Percentiles rank a stretch among this genome's conserved stretches.
Evolutionary conservation across 495 filamentous ascomycete genomes (phyloP).

Genomic region (Margaritispora aquatica): DNA sequence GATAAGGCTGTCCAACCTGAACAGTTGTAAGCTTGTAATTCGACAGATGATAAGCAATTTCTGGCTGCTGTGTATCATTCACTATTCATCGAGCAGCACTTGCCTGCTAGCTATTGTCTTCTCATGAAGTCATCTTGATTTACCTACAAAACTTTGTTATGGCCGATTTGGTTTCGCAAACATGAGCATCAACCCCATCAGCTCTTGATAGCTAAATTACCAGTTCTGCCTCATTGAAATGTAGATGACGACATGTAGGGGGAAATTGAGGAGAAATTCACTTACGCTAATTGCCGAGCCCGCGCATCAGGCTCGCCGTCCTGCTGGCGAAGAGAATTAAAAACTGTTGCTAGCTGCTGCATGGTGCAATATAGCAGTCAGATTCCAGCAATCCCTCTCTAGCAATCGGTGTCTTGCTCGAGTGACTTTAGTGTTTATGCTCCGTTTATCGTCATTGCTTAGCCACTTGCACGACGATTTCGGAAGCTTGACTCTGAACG

Average conservation of each 20-base stretch:
- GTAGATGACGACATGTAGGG: too few relatives aligned
- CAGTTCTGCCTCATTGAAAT: too few relatives aligned
- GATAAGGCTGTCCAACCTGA: conserved; percentile 14
- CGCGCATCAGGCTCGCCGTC: not conserved
- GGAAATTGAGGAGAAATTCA: not conserved
- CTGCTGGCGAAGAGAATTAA: not conserved
- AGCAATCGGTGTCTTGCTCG: not conserved
- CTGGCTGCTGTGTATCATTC: not conserved
- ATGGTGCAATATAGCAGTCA: not conserved
- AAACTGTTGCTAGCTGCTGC: not conserved
- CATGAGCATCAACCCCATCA: too few relatives aligned
- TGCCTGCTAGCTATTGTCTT: too few relatives aligned
- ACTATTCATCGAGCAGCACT: too few relatives aligned
- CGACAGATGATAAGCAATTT: not conserved
- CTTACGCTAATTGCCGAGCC: not conserved
- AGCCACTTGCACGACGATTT: too few relatives aligned
- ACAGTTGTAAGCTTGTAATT: not conserved
- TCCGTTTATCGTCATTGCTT: not conserved
- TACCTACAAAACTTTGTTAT: too few relatives aligned
- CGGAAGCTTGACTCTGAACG: too few relatives aligned
- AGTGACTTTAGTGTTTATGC: not conserved
- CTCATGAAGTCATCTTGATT: too few relatives aligned
- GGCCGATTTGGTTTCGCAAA: too few relatives aligned
- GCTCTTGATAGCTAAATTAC: too few relatives aligned
- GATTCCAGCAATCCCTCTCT: too few relatives aligned